Conservation (phyloP, 345 rosid species). For the Melastoma malabathricum region DNA sequence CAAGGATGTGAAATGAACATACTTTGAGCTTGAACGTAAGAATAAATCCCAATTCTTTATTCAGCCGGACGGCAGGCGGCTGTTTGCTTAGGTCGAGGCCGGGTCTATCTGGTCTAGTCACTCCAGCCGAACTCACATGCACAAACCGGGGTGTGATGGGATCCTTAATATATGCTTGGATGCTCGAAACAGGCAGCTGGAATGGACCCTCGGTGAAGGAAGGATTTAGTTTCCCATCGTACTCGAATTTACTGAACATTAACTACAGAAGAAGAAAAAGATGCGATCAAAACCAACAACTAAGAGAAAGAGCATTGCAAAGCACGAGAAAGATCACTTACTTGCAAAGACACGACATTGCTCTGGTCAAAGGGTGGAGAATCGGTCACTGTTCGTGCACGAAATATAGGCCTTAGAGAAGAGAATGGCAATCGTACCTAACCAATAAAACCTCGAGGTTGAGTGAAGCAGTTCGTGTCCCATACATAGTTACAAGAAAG, state of each 20-base stretch:
- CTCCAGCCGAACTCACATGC: conserved; percentile 92
- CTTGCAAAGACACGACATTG: conserved; percentile 75
- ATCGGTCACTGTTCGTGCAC: conserved; percentile 60
- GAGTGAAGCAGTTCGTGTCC: conserved; percentile 1
- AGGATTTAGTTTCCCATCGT: conserved; percentile 85
- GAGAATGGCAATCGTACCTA: conserved; percentile 71
- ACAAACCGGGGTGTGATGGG: conserved; percentile 90
- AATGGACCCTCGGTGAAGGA: conserved; percentile 75
- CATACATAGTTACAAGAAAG: background rate
- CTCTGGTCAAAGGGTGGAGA: conserved; percentile 70
- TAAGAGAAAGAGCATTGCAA: background rate
- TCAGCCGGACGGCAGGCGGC: conserved; percentile 95
- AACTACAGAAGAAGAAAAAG: conserved; percentile 36
- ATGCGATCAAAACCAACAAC: conserved; percentile 1
- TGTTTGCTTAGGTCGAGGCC: conserved; percentile 88
- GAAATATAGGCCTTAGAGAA: conserved; percentile 74
- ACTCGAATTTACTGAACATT: conserved; percentile 96
- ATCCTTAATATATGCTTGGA: conserved; percentile 53
- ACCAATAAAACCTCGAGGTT: conserved; percentile 3
- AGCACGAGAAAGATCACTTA: conserved; percentile 7
- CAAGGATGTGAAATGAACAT: background rate
- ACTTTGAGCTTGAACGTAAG: conserved; percentile 91
- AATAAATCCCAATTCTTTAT: conserved; percentile 82
- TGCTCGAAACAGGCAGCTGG: conserved; percentile 62
- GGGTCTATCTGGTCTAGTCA: conserved; percentile 85